Conservation (phyloP, 345 rosid species). For the Syzygium aqueum region DNA sequence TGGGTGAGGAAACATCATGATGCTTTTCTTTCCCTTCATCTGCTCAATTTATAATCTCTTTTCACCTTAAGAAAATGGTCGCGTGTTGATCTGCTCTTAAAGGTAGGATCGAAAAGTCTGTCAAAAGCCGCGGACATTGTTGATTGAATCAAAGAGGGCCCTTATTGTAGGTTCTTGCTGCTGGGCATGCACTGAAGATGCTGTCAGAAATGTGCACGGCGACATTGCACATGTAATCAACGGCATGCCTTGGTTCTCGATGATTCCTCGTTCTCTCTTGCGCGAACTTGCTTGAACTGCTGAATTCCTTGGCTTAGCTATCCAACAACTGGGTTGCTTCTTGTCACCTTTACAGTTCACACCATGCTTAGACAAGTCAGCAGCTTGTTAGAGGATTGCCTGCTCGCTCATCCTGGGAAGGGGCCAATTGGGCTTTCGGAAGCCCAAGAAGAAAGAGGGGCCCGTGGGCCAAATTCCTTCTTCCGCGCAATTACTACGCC, state of each 20-base stretch:
- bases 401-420: no score
- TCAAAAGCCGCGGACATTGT: background rate
- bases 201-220: background rate
- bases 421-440: background rate
- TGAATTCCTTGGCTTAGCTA: background rate
- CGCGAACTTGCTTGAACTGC: background rate
- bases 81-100: background rate
- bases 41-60: background rate
- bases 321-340: no score
- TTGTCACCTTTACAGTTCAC: background rate
- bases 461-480: background rate
- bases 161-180: background rate
- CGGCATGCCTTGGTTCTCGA: background rate
- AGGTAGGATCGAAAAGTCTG: background rate
- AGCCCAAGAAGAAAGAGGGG: background rate
- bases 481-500: background rate
- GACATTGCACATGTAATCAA: background rate
- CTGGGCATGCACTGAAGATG: background rate
- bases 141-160: background rate
- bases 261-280: background rate
- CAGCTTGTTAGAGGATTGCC: background rate
- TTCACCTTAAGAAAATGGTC: background rate
- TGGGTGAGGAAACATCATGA: background rate
- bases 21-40: background rate
- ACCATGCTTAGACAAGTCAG: background rate